phyloP scores from a whole-genome alignment of 805 yeast genomes.

The Yarrowia phangngaensis region DNA sequence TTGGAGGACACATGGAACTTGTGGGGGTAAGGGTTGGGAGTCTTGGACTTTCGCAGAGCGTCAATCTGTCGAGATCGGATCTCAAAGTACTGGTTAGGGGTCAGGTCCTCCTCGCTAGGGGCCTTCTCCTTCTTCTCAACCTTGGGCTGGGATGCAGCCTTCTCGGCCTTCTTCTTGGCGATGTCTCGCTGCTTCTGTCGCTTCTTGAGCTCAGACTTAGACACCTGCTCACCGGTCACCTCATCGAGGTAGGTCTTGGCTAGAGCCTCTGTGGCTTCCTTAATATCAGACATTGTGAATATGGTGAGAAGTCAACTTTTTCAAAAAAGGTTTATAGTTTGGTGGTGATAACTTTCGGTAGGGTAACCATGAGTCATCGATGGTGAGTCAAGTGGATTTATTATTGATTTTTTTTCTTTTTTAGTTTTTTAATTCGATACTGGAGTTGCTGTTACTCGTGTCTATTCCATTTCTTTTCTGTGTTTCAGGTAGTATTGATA shows the following conservation, averaged over 20 bases:
- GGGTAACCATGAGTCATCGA: too few relatives aligned
- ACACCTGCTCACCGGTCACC: conserved; percentile 92
- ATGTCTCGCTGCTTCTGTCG: conserved; percentile 84
- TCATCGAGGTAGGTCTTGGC: conserved; percentile 66
- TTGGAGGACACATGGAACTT: conserved; percentile 71
- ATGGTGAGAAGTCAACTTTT: too few relatives aligned
- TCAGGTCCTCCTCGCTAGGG: conserved; percentile 78
- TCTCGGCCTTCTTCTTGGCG: conserved; percentile 88
- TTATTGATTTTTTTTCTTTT: too few relatives aligned
- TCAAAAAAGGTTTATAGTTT: neutral
- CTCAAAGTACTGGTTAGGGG: conserved; percentile 90
- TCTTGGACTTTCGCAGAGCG: conserved; percentile 64
- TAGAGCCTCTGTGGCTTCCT: conserved; percentile 60
- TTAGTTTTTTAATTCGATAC: too few relatives aligned
- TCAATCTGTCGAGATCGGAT: conserved; percentile 86
- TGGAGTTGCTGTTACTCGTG: too few relatives aligned
- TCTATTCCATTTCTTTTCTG: too few relatives aligned
- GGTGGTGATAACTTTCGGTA: too few relatives aligned
- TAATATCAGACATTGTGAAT: conserved; percentile 15
- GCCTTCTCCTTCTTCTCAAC: conserved; percentile 50
- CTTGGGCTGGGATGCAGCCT: conserved; percentile 57
- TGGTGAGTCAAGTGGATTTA: too few relatives aligned
- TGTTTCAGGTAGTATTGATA: too few relatives aligned
- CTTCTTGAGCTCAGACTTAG: conserved; percentile 93
- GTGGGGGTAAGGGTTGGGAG: conserved; percentile 94